Base-by-base conservation (phyloP, 2,329 filamentous ascomycete species). In the Botryotinia globosa region DNA sequence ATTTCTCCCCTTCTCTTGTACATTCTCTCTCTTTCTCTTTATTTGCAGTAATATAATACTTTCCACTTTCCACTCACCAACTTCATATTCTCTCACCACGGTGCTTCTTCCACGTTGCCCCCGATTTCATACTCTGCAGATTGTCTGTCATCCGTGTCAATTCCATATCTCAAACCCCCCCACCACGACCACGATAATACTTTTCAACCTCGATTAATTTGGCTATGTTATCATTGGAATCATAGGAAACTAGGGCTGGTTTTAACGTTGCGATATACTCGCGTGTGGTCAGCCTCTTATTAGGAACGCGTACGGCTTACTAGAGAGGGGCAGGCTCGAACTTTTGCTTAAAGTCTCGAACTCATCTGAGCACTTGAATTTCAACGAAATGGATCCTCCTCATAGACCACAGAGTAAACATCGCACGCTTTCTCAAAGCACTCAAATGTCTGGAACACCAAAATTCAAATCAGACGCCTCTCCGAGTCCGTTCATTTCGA, bases 401-500 rank as follows among this genome's bases (percentile, higher is more conserved):
- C 69, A 73, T 64, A 77, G 76, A 48, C 70, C 75, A 37, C 71
- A 73, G n/a, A 42, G 67, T 29, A 77, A 77, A 65, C 75, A 75
- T 63, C 77, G 78, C 48, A 71, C 74, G n/a, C 69, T 66, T 39
- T 73, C 76, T 29, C 76, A 76, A 59, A 73, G 37, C 37, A 72
- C 34, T 45, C 72, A 75, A 69, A 69, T 70, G 66, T 16, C 58
- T 39, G 20, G 63, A 34, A 42, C 73, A 5, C 74, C 75, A 34
- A 78, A 73, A 61, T 75, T 74, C 58, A 54, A 66, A 20, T 72
- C 75, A 12, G 78, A 77, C 48, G 73, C 64, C 29, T 80, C 79
- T n/a, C 77, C 77, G 73, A 79, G 74, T 76, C 76, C 76, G 29
- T 78, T 77, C 56, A 51, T 73, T 62, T 76, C 77, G 73, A 77